Conservation (phyloP, 2,329 filamentous ascomycete species). For the Fusarium poae region DNA sequence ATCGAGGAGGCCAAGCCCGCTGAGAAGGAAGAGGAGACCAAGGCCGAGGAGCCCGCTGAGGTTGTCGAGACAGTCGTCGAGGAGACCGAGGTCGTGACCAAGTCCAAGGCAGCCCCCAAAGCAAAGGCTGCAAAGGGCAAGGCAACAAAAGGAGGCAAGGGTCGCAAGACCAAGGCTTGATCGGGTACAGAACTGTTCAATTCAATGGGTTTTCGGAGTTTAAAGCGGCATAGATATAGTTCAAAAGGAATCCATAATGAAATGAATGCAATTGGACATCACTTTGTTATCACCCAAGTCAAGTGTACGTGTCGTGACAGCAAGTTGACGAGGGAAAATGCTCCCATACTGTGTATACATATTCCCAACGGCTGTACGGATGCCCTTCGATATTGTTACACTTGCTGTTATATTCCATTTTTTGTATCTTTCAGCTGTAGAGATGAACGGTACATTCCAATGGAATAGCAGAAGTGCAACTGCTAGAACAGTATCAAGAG, state of each 20-base stretch:
- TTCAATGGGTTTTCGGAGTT: slow-evolving; percentile 42
- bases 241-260: slow-evolving; percentile 48
- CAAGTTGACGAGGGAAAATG: slow-evolving; percentile 13
- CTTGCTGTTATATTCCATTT: too few species aligned
- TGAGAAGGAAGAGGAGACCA: slow-evolving; percentile 50
- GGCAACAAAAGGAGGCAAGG: slow-evolving; percentile 48
- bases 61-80: slow-evolving; percentile 42
- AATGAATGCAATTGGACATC: slow-evolving; percentile 44
- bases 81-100: slow-evolving; percentile 46
- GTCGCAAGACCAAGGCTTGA: slow-evolving; percentile 56
- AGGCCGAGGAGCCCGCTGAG: slow-evolving; percentile 46
- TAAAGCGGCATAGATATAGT: slow-evolving; percentile 48
- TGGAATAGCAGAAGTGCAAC: neutral
- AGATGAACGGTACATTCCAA: neutral
- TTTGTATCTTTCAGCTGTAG: neutral
- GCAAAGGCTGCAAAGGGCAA: slow-evolving; percentile 52
- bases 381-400: too few species aligned
- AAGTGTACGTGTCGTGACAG: neutral
- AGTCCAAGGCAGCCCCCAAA: slow-evolving; percentile 47
- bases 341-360: slow-evolving; percentile 63
- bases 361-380: slow-evolving; percentile 48
- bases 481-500: neutral
- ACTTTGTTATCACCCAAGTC: slow-evolving; percentile 30
- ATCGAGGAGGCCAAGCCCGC: slow-evolving; percentile 58
- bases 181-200: slow-evolving; percentile 34